Conservation (phyloP, 768 basidiomycete species). For the Boletus coccyginus region DNA sequence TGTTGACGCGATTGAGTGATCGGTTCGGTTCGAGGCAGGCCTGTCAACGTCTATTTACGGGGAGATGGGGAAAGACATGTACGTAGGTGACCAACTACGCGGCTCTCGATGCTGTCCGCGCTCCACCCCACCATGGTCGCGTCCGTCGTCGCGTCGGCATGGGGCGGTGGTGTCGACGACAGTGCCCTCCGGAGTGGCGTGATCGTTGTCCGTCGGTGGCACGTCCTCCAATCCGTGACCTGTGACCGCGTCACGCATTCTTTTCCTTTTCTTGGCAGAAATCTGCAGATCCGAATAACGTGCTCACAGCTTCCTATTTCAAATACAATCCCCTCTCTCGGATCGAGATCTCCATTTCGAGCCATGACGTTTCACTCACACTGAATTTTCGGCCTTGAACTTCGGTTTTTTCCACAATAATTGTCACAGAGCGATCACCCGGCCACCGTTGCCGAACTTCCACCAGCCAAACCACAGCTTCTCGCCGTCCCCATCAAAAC, state of each 20-base stretch:
- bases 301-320: constrained; percentile 32
- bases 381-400: background rate
- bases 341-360: constrained; percentile 11
- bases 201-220: background rate
- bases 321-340: constrained; percentile 17
- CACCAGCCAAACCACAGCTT: constrained; percentile 2
- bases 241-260: constrained; percentile 11
- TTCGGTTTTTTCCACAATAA: background rate
- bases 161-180: background rate
- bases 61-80: constrained; percentile 17
- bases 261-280: constrained; percentile 16
- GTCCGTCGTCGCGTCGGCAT: constrained; percentile 12
- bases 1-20: constrained; percentile 27
- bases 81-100: constrained; percentile 25
- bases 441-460: background rate
- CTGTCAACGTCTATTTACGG: constrained; percentile 32
- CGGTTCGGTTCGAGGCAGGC: constrained; percentile 20
- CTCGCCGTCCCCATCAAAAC: constrained; percentile 18
- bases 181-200: background rate
- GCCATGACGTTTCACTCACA: constrained; percentile 6
- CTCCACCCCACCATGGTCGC: background rate
- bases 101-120: constrained; percentile 7
- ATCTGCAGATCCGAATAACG: constrained; percentile 36
- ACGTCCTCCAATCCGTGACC: constrained; percentile 14
- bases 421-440: background rate